A percentile compares a stretch with the other conserved stretches of the same genome.
phyloP scores from a whole-genome alignment of 2,329 filamentous ascomycete genomes.

The Alternaria sp. region DNA sequence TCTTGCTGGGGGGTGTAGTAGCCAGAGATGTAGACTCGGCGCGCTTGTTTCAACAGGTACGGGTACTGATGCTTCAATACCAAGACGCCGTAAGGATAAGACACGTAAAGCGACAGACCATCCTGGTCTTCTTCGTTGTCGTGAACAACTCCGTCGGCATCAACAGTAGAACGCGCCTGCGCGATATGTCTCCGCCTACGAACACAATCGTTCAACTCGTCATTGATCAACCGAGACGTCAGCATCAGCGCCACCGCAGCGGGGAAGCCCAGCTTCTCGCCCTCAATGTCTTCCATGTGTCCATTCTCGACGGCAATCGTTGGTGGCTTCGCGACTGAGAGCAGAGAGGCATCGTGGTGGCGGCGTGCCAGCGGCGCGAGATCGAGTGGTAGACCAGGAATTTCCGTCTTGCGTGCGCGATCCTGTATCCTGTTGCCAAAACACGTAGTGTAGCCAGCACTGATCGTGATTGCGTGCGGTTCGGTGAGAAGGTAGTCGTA shows the following conservation, averaged over 20 bases:
- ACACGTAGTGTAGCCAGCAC: conserved; percentile 42
- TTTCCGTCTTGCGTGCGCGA: conserved; percentile 26
- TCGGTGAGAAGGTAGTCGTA: conserved; percentile 50
- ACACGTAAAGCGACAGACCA: conserved; percentile 50
- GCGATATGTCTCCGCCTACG: conserved; percentile 20
- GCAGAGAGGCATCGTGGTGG: conserved; percentile 41
- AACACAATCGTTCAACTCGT: conserved; percentile 46
- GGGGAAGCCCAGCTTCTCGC: conserved; percentile 23
- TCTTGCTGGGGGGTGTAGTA: conserved; percentile 35
- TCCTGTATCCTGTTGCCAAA: conserved; percentile 37
- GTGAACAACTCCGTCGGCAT: conserved; percentile 1
- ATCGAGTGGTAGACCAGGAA: conserved; percentile 47
- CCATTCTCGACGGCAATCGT: conserved; percentile 23
- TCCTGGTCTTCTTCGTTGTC: conserved; percentile 16
- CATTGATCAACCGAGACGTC: conserved; percentile 43
- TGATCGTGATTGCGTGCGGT: conserved; percentile 47
- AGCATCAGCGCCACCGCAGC: conserved; percentile 34
- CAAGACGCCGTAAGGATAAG: conserved; percentile 51
- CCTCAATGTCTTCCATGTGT: conserved; percentile 4
- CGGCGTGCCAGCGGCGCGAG: conserved; percentile 43
- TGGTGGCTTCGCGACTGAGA: conserved; percentile 38
- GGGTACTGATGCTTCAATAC: conserved; percentile 48
- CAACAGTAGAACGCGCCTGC: conserved; percentile 11
- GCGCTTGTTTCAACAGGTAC: conserved; percentile 49
- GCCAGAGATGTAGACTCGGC: conserved; percentile 50